Base-by-base conservation (phyloP, 257 asterid genomes). In the Osmanthus fragrans region DNA sequence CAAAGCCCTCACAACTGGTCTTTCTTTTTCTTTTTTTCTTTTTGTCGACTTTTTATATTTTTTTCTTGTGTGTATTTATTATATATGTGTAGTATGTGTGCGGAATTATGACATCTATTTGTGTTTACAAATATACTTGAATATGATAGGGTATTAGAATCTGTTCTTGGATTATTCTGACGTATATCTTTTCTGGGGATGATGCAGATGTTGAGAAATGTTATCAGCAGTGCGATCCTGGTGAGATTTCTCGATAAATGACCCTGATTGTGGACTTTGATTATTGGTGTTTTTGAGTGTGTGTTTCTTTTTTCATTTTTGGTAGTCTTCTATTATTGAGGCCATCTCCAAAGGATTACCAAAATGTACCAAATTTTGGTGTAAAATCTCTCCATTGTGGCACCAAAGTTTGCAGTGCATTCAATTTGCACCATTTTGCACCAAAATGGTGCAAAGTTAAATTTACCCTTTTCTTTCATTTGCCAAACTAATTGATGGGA, bases 1-100 rank as follows among this genome's bases (percentile, higher is more conserved):
- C 66, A 89, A 84, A 77, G 94, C 94, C 42, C 94, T 89, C 54
- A 82, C 94, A 29, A 21, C 80, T 63, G 92, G 92, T 89, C 71
- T 64, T 45, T 63, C 34, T 34, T 6, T 70, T 73, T 11, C 65
- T 25, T 4, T 51, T 51, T 29, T 63, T 60, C 18, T 6, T 37
- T 25, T 40, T 58, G 66, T 45, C 36, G 12, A 16, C 4, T 21
- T 60, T 10, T 16, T 25, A 21, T 60, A 23, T 23, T 25, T 60
- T 25, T 60, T 19, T 7, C 3, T n/a, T 42, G 10, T 56, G 25
- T 54, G 10, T 19, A 56, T 7, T 56, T 56, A 56, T 19, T 18
- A n/a, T 56, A n/a, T 19, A 19, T 56, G 27, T 51, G 67, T 58
- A 21, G 30, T 58, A 3, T 11, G 15, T 8, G 68, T 8, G 8